These are phyloP conservation scores for Calocera cornea DNA, from an alignment of 768 basidiomycete species.

Conservation along the genomic window DNA sequence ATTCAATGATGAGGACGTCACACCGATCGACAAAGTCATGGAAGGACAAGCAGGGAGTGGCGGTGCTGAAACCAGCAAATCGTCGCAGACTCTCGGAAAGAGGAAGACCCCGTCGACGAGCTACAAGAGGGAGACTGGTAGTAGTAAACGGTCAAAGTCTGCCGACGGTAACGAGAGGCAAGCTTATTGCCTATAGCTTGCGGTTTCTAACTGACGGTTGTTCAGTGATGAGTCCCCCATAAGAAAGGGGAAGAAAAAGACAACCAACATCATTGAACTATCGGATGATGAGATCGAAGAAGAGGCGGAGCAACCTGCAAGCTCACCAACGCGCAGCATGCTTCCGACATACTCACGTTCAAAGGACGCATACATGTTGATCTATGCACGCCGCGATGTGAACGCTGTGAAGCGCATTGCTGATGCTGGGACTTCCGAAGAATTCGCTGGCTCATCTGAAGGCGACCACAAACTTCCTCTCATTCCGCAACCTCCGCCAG, in stretches of 20 bases:
- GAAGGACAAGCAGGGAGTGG: neutral
- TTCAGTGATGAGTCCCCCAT: too few relatives aligned
- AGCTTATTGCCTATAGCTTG: neutral
- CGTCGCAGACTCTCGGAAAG: constrained; percentile 6
- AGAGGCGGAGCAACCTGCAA: neutral
- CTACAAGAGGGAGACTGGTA: constrained; percentile 13
- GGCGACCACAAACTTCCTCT: neutral
- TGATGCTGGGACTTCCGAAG: neutral
- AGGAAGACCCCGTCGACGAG: neutral
- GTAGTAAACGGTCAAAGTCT: neutral
- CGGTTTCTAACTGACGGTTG: neutral
- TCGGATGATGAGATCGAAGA: neutral
- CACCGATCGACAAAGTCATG: constrained; percentile 32
- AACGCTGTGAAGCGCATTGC: neutral
- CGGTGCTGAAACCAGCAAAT: constrained; percentile 4
- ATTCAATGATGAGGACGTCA: constrained; percentile 83
- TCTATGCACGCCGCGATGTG: constrained; percentile 50
- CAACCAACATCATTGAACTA: constrained; percentile 23
- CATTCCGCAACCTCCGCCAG: constrained; percentile 37
- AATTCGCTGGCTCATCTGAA: neutral
- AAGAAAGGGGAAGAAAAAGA: neutral
- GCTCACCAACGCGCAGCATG: neutral
- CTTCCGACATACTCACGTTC: constrained; percentile 28
- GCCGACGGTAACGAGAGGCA: constrained; percentile 14
- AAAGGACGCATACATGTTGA: constrained; percentile 89